These are phyloP conservation scores for Castanopsis chinensis DNA, from an alignment of 306 rosid species.

Conservation along the genomic window DNA sequence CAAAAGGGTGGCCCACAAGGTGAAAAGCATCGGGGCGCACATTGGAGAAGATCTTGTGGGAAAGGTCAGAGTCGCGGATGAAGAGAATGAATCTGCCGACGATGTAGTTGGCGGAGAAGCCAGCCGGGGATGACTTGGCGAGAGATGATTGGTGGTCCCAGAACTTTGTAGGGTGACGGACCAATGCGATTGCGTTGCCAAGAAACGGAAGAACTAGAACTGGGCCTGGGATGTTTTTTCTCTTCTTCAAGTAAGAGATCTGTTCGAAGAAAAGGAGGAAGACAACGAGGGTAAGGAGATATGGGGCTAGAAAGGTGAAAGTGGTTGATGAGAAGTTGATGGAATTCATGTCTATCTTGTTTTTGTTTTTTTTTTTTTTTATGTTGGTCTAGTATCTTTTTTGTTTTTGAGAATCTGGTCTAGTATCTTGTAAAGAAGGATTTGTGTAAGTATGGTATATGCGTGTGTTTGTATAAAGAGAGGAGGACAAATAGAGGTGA, in stretches of 20 bases:
- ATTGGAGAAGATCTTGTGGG: constrained; percentile 76
- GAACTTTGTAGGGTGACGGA: constrained; percentile 58
- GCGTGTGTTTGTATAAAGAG: too few relatives aligned
- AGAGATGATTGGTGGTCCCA: constrained; percentile 66
- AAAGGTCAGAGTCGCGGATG: constrained; percentile 75
- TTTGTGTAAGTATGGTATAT: too few relatives aligned
- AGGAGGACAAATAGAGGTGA: too few relatives aligned
- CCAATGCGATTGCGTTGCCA: constrained; percentile 69
- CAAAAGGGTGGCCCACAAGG: constrained; percentile 88
- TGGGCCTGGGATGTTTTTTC: constrained; percentile 60
- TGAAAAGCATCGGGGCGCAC: constrained; percentile 73
- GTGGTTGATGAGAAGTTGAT: not conserved
- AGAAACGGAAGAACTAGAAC: constrained; percentile 54
- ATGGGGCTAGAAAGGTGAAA: constrained; percentile 30
- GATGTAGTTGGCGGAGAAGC: constrained; percentile 72
- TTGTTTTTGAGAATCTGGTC: too few relatives aligned
- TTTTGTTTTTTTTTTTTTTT: not conserved
- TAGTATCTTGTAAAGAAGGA: not conserved
- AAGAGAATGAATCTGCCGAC: constrained; percentile 71
- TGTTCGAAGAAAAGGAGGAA: constrained; percentile 58
- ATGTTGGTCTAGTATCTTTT: not conserved
- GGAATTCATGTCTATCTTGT: not conserved
- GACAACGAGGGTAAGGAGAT: constrained; percentile 31
- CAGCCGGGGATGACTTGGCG: constrained; percentile 47
- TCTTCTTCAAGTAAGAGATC: constrained; percentile 58